Evolutionary conservation across 495 filamentous ascomycete genomes (phyloP), one percentile per base, ranked within the genome.

Genomic region (Aspergillus affinis): DNA sequence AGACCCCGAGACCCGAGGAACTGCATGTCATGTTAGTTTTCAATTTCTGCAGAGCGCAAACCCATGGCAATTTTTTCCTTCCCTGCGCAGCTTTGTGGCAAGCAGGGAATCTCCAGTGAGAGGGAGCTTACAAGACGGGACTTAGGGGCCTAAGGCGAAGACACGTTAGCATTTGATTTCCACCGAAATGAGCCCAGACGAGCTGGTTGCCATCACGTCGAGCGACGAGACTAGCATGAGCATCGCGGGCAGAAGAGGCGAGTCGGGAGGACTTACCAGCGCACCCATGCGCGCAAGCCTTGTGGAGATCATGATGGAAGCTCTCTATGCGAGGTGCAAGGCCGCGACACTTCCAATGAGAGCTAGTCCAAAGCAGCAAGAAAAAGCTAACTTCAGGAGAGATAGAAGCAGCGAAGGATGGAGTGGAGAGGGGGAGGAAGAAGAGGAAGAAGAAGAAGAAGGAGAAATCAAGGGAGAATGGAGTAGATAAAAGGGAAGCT

Each of bases 281-380:
- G 75, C 81, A 78, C 79, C 80, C 68, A 79, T 67, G 74, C 81
- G 81, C 77, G 78, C 77, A 66, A 84, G 73, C 71, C 77, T 77
- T 68, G 81, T 74, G 65, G 80, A 76, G 66, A 84, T 81, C 82
- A 84, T 84, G 62, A 68, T 82, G 74, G 60, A 71, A 77, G 75
- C 69, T 75, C 70, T 74, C 71, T 71, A 69, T 66, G 58, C 62
- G 62, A 68, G 59, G 54, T 60, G 60, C 65, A 59, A 62, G 55
- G 57, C 68, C 61, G 65, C 65, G 65, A 71, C 69, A 72, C 75
- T 73, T 75, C 68, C 68, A 77, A 75, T 61, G 64, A 67, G 62
- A 61, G 64, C 62, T 53, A 61, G 72, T 67, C 68, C 65, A 72
- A 8, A 63, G 69, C 59, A 68, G 65, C 69, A 74, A 66, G 62